Conservation (phyloP, 352 stramenopile genomes). For the Achlya hypogyna region DNA sequence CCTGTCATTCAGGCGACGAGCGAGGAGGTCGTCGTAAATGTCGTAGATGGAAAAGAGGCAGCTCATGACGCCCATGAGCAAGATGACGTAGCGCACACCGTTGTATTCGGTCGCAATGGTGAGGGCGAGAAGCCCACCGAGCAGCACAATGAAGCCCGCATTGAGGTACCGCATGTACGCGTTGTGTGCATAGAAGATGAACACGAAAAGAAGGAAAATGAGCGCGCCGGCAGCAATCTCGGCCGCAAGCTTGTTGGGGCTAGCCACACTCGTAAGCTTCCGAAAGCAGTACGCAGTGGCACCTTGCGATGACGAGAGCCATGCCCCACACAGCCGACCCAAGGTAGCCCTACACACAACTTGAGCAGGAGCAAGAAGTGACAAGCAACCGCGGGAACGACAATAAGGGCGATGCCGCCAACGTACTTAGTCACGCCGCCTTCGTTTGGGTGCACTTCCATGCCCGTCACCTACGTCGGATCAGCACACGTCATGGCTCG, state of each 20-base stretch:
- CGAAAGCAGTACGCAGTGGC: background rate
- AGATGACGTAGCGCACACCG: constrained; percentile 71
- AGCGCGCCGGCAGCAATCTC: constrained; percentile 74
- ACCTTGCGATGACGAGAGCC: constrained; percentile 65
- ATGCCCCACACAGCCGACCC: constrained; percentile 83
- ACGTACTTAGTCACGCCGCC: constrained; percentile 78
- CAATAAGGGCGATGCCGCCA: constrained; percentile 58
- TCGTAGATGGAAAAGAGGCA: constrained; percentile 88
- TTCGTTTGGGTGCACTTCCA: constrained; percentile 85
- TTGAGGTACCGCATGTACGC: constrained; percentile 77
- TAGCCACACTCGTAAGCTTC: background rate
- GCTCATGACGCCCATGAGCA: constrained; percentile 87
- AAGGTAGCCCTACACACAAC: constrained; percentile 52
- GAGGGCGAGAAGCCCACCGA: constrained; percentile 62
- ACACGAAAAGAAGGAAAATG: constrained; percentile 79
- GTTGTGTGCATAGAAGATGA: constrained; percentile 85
- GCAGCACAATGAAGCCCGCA: constrained; percentile 72
- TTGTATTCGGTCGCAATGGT: constrained; percentile 56
- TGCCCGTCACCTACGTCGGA: constrained; percentile 53
- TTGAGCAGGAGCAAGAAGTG: constrained; percentile 1
- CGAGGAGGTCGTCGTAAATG: constrained; percentile 88
- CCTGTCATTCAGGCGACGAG: constrained; percentile 76
- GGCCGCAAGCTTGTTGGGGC: constrained; percentile 41
- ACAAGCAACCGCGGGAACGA: constrained; percentile 52
- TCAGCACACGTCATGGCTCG: background rate